phyloP scores from a whole-genome alignment of 2,329 filamentous ascomycete species.

The Intubia oerlemansii region DNA sequence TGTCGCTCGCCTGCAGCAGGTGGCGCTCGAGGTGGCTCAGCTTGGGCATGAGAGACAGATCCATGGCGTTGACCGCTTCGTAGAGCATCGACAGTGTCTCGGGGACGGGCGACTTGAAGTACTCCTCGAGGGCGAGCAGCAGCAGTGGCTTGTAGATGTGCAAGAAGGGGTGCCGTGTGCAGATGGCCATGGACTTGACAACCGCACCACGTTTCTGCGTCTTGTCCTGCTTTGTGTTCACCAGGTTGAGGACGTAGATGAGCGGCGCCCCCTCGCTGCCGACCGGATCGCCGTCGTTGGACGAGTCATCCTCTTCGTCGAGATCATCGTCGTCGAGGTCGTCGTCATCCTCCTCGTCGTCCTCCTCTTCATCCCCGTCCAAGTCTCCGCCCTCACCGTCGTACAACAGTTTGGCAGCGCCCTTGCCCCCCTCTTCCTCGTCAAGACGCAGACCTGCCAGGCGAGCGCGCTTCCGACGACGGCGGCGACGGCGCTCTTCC shows the following conservation, averaged over 20 bases:
- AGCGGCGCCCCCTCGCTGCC: conserved; percentile 69
- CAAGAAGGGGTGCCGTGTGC: conserved; percentile 87
- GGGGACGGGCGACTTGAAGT: conserved; percentile 77
- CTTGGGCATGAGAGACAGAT: conserved; percentile 77
- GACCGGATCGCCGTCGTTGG: conserved; percentile 40
- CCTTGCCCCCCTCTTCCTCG: conserved; percentile 20
- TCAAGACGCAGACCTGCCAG: conserved; percentile 23
- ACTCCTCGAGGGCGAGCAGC: conserved; percentile 80
- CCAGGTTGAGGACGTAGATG: conserved; percentile 91
- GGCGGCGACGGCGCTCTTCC: conserved; percentile 26
- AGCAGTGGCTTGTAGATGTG: conserved; percentile 98
- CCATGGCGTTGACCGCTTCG: conserved; percentile 88
- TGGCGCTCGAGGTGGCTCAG: conserved; percentile 67
- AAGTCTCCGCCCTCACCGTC: too few species aligned
- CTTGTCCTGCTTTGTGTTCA: conserved; percentile 95
- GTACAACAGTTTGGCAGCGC: too few species aligned
- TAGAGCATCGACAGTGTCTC: conserved; percentile 81
- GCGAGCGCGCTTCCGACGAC: conserved; percentile 28
- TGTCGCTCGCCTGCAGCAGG: conserved; percentile 74
- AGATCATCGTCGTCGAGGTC: conserved; percentile 22
- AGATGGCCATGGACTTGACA: conserved; percentile 97
- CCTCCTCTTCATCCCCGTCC: conserved; percentile 13
- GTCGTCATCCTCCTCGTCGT: conserved; percentile 16
- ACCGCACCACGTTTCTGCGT: conserved; percentile 81
- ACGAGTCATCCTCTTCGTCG: conserved; percentile 30